Evolutionary conservation across 306 rosid species (phyloP), one percentile per base, ranked within the genome.

Genomic region (Vicia sativa): DNA sequence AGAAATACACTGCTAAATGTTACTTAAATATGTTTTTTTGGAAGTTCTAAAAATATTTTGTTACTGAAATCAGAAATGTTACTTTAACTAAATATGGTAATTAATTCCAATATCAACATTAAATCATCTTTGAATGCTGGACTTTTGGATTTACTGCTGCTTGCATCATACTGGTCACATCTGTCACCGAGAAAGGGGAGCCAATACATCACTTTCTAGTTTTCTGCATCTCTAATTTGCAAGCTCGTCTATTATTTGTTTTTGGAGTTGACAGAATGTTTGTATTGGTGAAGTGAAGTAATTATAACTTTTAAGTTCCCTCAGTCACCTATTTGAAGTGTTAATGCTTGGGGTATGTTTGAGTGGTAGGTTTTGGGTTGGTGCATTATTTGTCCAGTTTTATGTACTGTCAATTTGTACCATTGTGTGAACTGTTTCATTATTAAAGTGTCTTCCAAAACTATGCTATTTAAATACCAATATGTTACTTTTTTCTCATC

Each of bases 401-500:
- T 54, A 19, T 21, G 15, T 16, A 9, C 35, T 66, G 13, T 25
- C 41, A 64, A 26, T 19, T 59, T 23, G 49, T 13, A 39, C 53
- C 38, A 31, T 45, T 54, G 39, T 59, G 49, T 31, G 29, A 37
- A 37, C 54, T 48, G 16, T 74, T 65, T 73, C 25, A 25, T 3
- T 66, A 25, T 19, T 45, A 52, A 72, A 28, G 21, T 53, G 37
- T 69, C 52, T 73, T 67, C 34, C 28, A 65, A 55, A 74, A 62
- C 39, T 74, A 70, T 64, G 21, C 28, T 67, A 9, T 26, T 71
- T 46, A 13, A 25, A 71, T 71, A 42, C 45, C 62, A 29, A 68
- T 54, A 74, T 74, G 62, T 39, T 75, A 11, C 56, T 45, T 76
- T 76, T 80, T 63, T 68, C 75, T 54, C 14, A 69, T 62, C 45